Evolutionary conservation across 306 rosid genomes (phyloP), one percentile per base, ranked within the genome.

Genomic region (Morella rubra): DNA sequence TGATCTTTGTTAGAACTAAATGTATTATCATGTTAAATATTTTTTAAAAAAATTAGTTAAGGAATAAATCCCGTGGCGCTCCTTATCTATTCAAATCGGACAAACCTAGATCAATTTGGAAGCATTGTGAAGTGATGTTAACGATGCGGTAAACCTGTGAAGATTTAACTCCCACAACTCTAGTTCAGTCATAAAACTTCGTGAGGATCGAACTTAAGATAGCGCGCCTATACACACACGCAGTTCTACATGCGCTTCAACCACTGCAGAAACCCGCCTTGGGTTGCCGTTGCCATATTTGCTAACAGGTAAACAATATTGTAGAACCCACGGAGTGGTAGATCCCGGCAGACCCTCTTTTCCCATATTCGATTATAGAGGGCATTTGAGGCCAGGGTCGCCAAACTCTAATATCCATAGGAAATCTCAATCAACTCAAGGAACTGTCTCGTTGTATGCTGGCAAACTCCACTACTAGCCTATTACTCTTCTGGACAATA

Each of bases 301-400:
- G 81, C 62, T 40, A 78, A 72, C 50, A 74, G 71, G 51, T 51
- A 49, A 55, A 80, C 58, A 65, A 42, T 50, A 44, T 12, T 5
- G 18, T 4, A 77, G 71, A 90, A 64, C 88, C 89, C 84, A 85
- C 82, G 4, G 56, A 53, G 78, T 51, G 82, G 80, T 69, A 77
- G 85, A 81, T 87, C 84, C 73, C 62, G 51, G 72, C 53, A 46
- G 74, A 71, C 85, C 78, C 64, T 12, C 10, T 45, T 74, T 77
- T 74, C 44, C 10, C 15, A 71, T 56, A 44, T 65, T 8, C 14
- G 55, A 58, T 61, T 10, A 37, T 46, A 76, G 45, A 64, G 53
- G 42, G 13, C 73, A 61, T 44, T 5, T 53, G 79, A 84, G 69
- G 85, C 44, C 54, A 77, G 81, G 86, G 85, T 82, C 84, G 87